Percentiles rank a stretch among this genome's conserved stretches.
Evolutionary conservation across 306 rosid genomes (phyloP).

Genomic region (Cicer cuneatum): DNA sequence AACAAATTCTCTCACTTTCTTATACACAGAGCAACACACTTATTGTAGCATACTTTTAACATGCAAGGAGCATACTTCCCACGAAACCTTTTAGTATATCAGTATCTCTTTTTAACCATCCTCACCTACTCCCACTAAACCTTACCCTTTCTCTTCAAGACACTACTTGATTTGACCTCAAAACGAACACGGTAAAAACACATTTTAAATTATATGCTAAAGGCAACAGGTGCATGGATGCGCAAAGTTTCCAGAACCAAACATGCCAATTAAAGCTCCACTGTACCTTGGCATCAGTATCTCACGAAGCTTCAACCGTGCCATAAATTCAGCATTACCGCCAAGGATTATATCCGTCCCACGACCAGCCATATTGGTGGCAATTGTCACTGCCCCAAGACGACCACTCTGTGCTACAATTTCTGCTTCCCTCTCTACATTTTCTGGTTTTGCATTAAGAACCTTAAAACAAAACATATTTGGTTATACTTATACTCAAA

Average conservation of each 20-base stretch:
- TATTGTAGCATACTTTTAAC: constrained; percentile 12
- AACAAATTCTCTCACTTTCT: neutral
- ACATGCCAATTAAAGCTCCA: constrained; percentile 28
- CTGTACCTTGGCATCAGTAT: constrained; percentile 91
- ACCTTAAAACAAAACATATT: constrained; percentile 61
- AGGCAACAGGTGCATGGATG: constrained; percentile 27
- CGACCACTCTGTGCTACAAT: constrained; percentile 99
- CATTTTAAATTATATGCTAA: constrained; percentile 27
- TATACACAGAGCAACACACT: constrained; percentile 4
- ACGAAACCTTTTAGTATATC: constrained; percentile 3
- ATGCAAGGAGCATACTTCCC: constrained; percentile 11
- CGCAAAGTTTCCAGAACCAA: constrained; percentile 7
- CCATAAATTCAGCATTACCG: constrained; percentile 99
- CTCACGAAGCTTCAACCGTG: constrained; percentile 94
- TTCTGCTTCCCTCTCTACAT: constrained; percentile 99
- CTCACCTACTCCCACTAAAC: constrained; percentile 35
- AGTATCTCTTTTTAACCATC: constrained; percentile 21
- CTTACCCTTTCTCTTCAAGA: constrained; percentile 9
- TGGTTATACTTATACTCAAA: constrained; percentile 28
- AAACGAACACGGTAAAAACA: neutral
- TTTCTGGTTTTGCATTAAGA: constrained; percentile 98
- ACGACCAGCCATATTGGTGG: constrained; percentile 99
- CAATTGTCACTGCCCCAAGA: constrained; percentile 93
- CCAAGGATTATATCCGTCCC: constrained; percentile 99
- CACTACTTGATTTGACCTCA: constrained; percentile 13